phyloP scores from a whole-genome alignment of 495 filamentous ascomycete genomes.

The Talaromyces liani region DNA sequence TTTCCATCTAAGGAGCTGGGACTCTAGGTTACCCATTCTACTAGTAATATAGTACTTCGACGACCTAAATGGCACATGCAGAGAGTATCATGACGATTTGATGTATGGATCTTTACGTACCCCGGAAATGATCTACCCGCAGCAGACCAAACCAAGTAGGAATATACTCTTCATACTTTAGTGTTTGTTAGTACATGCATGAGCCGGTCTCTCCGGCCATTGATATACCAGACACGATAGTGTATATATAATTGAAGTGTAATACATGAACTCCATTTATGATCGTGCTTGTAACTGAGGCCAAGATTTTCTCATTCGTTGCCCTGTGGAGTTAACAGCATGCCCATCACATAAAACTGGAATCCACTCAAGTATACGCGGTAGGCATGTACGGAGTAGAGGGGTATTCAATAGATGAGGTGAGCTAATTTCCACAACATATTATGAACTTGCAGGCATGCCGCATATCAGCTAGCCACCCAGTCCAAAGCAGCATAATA shows the following conservation, averaged over 20 bases:
- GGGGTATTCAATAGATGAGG: neutral
- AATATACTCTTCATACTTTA: neutral
- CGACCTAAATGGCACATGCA: neutral
- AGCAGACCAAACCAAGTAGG: neutral
- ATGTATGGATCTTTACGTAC: neutral
- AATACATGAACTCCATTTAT: neutral
- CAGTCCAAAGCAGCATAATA: neutral
- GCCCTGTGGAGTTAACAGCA: neutral
- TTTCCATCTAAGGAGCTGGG: neutral
- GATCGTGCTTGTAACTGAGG: neutral
- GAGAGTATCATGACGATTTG: neutral
- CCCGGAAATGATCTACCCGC: neutral
- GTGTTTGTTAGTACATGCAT: neutral
- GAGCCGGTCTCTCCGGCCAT: neutral
- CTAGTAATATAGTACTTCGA: neutral
- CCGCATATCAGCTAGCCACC: neutral
- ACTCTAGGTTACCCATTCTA: neutral
- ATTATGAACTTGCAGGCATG: neutral
- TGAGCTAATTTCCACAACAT: neutral
- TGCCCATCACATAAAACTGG: neutral
- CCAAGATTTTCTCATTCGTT: neutral
- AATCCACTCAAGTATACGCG: neutral
- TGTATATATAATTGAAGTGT: neutral
- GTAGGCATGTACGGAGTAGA: neutral
- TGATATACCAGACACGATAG: neutral